Conservation (phyloP, 2,329 filamentous ascomycete species). For the Myriosclerotinia duriaeana region DNA sequence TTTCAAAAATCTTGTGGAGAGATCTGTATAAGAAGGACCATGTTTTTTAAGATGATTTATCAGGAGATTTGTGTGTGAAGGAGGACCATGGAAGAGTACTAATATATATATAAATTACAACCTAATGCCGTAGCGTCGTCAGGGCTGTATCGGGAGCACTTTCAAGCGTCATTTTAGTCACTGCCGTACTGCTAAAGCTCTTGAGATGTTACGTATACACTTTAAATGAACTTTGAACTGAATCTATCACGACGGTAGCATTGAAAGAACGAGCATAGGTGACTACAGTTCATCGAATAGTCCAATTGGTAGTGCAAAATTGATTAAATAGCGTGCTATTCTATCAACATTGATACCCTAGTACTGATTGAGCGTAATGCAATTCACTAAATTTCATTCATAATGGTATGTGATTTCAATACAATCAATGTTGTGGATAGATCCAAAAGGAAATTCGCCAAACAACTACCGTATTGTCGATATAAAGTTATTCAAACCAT, state of each 20-base stretch:
- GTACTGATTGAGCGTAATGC: too few species aligned
- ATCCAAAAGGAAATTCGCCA: not conserved
- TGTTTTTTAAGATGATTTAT: not conserved
- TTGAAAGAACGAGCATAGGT: too few species aligned
- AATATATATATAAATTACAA: not conserved
- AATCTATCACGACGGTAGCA: too few species aligned
- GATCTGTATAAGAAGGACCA: not conserved
- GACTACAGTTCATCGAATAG: too few species aligned
- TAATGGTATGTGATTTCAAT: not conserved
- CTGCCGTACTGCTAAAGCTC: not conserved
- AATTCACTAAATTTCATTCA: not conserved
- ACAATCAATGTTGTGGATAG: not conserved
- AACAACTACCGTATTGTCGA: not conserved
- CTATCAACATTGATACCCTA: too few species aligned
- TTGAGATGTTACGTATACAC: too few species aligned
- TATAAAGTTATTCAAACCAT: not conserved
- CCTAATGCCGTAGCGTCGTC: accelerated
- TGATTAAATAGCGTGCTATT: too few species aligned
- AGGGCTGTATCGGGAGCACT: not conserved
- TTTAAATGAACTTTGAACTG: too few species aligned
- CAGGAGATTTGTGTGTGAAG: not conserved
- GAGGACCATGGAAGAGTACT: not conserved
- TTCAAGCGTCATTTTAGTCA: not conserved
- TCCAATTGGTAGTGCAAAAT: too few species aligned
- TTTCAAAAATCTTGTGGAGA: not conserved